Evolutionary conservation across 2,329 filamentous ascomycete species (phyloP).

Genomic region (Exophiala mesophila): DNA sequence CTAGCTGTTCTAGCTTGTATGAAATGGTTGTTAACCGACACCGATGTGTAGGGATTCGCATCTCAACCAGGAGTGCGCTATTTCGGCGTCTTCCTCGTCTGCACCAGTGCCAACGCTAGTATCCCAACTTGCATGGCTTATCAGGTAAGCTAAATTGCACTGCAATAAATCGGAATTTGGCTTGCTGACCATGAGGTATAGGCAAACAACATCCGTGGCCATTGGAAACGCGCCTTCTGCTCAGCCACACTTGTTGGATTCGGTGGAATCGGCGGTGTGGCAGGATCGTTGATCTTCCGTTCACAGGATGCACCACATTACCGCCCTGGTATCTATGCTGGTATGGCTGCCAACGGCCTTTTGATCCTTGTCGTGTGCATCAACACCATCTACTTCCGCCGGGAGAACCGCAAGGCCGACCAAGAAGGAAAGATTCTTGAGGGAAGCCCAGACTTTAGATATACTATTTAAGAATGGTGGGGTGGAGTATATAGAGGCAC

Average conservation of each 20-base stretch:
- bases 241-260: constrained; percentile 71
- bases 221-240: constrained; percentile 80
- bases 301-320: constrained; percentile 32
- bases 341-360: constrained; percentile 45
- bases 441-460: constrained; percentile 35
- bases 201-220: constrained; percentile 76
- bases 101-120: constrained; percentile 70
- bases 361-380: constrained; percentile 50
- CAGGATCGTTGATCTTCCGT: constrained; percentile 66
- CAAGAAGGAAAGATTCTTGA: constrained; percentile 49
- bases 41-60: constrained; percentile 64
- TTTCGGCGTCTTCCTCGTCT: constrained; percentile 67
- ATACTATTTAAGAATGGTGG: constrained; percentile 35
- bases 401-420: constrained; percentile 47
- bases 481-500: too few relatives aligned
- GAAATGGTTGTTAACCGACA: neutral
- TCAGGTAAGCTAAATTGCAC: constrained; percentile 45
- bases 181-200: neutral
- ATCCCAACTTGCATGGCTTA: constrained; percentile 69
- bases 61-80: constrained; percentile 55
- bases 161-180: neutral
- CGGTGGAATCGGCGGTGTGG: constrained; percentile 72
- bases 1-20: neutral
- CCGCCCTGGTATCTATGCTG: constrained; percentile 32
- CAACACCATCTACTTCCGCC: constrained; percentile 52